Evolutionary conservation across 2,329 filamentous ascomycete species (phyloP).

Genomic region (Torrubiella hemipterigena): DNA sequence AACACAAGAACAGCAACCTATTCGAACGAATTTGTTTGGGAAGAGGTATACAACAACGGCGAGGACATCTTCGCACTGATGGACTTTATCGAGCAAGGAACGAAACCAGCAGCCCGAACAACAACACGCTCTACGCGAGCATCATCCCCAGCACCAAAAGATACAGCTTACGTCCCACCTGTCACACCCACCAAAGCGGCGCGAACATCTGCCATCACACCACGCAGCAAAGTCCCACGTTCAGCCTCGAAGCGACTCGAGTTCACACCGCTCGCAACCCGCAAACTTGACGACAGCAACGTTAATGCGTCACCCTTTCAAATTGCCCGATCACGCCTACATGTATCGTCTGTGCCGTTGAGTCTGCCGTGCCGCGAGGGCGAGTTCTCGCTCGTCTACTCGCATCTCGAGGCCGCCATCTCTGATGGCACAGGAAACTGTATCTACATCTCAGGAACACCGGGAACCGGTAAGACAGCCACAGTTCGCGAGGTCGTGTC

Average conservation of each 20-base stretch:
- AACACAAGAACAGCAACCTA: slow-evolving; percentile 83
- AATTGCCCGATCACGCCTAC: slow-evolving; percentile 74
- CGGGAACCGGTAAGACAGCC: slow-evolving; percentile 93
- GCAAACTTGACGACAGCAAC: slow-evolving; percentile 64
- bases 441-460: slow-evolving; percentile 98
- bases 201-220: slow-evolving; percentile 15
- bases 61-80: slow-evolving; percentile 53
- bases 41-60: slow-evolving; percentile 63
- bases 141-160: slow-evolving; percentile 18
- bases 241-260: slow-evolving; percentile 59
- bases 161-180: slow-evolving; percentile 19
- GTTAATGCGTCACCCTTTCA: slow-evolving; percentile 81
- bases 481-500: slow-evolving; percentile 92
- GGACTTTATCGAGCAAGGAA: slow-evolving; percentile 56
- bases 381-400: slow-evolving; percentile 87
- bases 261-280: slow-evolving; percentile 89
- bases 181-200: slow-evolving; percentile 25
- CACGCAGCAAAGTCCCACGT: slow-evolving; percentile 16
- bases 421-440: slow-evolving; percentile 87
- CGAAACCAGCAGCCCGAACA: slow-evolving; percentile 56
- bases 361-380: slow-evolving; percentile 83
- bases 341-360: slow-evolving; percentile 85
- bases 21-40: slow-evolving; percentile 86
- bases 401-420: slow-evolving; percentile 87
- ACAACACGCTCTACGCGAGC: slow-evolving; percentile 17